phyloP scores from a whole-genome alignment of 1,139 yeast species.

The Kurtzmaniella quercitrusa region DNA sequence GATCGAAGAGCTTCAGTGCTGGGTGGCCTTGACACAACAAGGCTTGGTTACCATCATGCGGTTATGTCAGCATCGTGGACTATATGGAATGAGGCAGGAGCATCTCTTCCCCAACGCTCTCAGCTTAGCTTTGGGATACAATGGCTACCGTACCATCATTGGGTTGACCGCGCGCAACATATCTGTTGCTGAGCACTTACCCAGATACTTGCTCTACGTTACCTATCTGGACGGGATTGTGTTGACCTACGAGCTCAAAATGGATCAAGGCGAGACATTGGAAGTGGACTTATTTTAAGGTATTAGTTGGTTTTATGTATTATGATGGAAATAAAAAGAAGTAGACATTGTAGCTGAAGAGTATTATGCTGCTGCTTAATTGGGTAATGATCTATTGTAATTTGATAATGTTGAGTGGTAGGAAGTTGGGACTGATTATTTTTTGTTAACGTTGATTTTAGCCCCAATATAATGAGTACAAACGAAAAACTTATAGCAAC shows the following conservation, averaged over 20 bases:
- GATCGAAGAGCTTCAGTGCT: conserved; percentile 52
- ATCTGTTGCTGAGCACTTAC: conserved; percentile 12
- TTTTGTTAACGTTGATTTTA: no score
- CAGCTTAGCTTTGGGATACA: conserved; percentile 21
- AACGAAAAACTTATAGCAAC: no score
- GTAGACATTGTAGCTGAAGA: no score
- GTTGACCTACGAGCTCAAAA: conserved; percentile 19
- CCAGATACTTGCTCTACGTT: conserved; percentile 25
- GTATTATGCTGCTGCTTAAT: no score
- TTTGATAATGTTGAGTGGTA: no score
- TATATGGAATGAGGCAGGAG: conserved; percentile 61
- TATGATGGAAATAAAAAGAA: no score
- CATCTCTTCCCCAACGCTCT: conserved; percentile 44
- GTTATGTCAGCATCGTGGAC: conserved; percentile 52
- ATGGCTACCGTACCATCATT: conserved; percentile 29
- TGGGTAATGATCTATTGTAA: no score
- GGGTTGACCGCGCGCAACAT: conserved; percentile 27
- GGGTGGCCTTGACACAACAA: conserved; percentile 53
- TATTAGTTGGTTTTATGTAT: no score
- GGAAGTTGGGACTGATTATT: no score
- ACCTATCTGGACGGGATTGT: conserved; percentile 33
- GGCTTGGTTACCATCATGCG: conserved; percentile 58
- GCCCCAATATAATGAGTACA: no score
- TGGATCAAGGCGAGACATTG: not conserved
- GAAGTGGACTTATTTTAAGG: not conserved